Percentiles rank a stretch among this genome's conserved stretches.
These are phyloP conservation scores for Pulveroboletus sp. DNA, from an alignment of 768 basidiomycete species.

Conservation along the genomic window DNA sequence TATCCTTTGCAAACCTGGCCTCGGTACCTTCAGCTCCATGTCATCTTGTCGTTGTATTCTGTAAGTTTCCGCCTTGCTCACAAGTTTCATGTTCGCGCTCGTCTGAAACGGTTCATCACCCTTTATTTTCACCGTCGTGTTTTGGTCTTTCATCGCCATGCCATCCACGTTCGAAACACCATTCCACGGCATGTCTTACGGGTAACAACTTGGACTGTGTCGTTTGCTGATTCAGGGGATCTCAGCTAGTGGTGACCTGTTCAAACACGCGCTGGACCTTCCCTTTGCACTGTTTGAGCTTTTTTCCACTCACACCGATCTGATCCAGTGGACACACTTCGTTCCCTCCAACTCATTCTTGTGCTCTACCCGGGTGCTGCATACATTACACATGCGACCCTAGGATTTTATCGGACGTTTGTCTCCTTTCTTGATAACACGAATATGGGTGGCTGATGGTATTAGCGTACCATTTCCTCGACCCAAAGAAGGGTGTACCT, in stretches of 20 bases:
- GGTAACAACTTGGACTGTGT: neutral
- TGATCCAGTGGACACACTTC: conserved; percentile 52
- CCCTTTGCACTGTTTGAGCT: conserved; percentile 58
- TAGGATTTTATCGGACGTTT: conserved; percentile 61
- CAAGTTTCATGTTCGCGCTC: neutral
- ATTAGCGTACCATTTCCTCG: conserved; percentile 69
- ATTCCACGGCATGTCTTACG: conserved; percentile 39
- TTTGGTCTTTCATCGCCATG: conserved; percentile 53
- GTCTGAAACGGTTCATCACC: conserved; percentile 38
- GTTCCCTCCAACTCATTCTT: conserved; percentile 48
- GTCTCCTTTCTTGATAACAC: conserved; percentile 4
- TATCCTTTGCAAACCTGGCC: conserved; percentile 66
- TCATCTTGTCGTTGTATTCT: conserved; percentile 53
- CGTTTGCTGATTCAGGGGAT: neutral
- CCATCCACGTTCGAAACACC: conserved; percentile 38
- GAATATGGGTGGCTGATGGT: neutral
- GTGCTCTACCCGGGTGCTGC: conserved; percentile 61
- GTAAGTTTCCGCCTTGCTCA: conserved; percentile 41
- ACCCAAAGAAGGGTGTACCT: conserved; percentile 52
- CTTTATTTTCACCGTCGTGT: conserved; percentile 61
- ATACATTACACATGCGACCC: conserved; percentile 60
- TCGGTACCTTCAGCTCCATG: conserved; percentile 52
- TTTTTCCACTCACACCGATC: conserved; percentile 48
- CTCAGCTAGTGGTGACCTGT: conserved; percentile 58
- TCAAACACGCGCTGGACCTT: conserved; percentile 60